A percentile compares a stretch with the other conserved stretches of the same genome.
Evolutionary conservation across 2,329 filamentous ascomycete species (phyloP).

Genomic region (Ceratocystis diversiconidia): DNA sequence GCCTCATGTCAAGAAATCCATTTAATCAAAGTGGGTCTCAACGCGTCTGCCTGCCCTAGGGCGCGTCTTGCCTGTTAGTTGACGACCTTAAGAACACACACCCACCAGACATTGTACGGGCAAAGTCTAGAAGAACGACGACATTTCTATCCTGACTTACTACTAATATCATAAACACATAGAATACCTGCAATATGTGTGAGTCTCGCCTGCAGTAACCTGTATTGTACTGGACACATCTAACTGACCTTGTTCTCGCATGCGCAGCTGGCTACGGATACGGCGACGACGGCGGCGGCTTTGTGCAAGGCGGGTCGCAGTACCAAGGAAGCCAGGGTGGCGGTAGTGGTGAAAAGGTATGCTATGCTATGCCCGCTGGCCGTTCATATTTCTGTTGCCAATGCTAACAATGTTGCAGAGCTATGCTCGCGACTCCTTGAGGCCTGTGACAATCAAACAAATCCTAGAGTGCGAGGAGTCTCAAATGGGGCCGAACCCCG

Average conservation of each 20-base stretch:
- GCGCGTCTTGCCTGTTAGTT: neutral
- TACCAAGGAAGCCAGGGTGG: conserved; percentile 37
- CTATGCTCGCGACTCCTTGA: conserved; percentile 70
- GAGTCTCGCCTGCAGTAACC: neutral
- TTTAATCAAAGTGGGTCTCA: neutral
- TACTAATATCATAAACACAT: neutral
- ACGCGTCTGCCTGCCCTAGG: conserved; percentile 1
- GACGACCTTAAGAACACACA: neutral
- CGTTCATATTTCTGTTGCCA: neutral
- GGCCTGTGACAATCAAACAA: conserved; percentile 92
- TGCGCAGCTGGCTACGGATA: conserved; percentile 27
- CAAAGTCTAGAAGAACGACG: neutral
- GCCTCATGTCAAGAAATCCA: neutral
- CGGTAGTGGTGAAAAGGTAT: conserved; percentile 33
- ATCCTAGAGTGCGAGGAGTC: conserved; percentile 68
- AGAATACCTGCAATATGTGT: conserved; percentile 3
- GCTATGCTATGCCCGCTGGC: neutral
- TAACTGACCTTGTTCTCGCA: neutral
- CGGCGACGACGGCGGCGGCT: conserved; percentile 48
- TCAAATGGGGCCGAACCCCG: conserved; percentile 43
- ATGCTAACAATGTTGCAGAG: conserved; percentile 26
- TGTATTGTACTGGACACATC: neutral
- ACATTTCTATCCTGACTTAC: neutral
- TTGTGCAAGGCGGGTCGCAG: conserved; percentile 46
- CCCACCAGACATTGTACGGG: neutral